Base-by-base conservation (phyloP, 1,284 basidiomycete species). In the Phylloboletellus chloephorus region DNA sequence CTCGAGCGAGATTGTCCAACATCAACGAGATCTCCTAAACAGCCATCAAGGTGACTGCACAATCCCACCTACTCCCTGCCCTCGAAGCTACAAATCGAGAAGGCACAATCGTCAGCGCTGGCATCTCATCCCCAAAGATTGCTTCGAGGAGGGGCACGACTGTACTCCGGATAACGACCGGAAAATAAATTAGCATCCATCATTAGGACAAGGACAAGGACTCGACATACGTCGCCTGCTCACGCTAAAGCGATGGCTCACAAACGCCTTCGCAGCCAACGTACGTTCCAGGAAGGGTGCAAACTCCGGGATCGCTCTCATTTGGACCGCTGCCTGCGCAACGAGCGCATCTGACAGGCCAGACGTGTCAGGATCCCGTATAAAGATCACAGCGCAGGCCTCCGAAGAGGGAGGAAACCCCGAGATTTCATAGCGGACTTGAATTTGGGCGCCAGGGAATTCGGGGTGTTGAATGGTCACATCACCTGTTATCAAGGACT, bases 61-160 rank as follows among this genome's bases (percentile, higher is more conserved):
- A 73, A 56, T 82, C 74, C 79, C 81, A 87, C 37, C 71, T 63
- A 37, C 64, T 30, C 48, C 53, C 23, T 50, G 42, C 51, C 52
- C 54, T 38, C 41, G 56, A 45, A 67, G 72, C 65, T 36, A 86
- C 70, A 34, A 52, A 52, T 17, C 67, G 63, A 50, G 77, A 78
- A 7, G 81, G 78, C 31, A 86, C 66, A 16, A 61, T 52, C 4
- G 77, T 80, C n/a, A 70, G 52, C n/a, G 78, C 70, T 7, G 67
- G 64, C 37, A 52, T 47, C 32, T 50, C 41, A 7, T n/a, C 29
- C 23, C 31, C 32, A 6, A 58, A 58, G 17, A 60, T 36, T 28
- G 35, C 39, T 26, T 46, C 34, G 5, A 58, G 37, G 17, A 63
- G 15, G 16, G 46, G 45, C 1, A 49, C 16, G 10, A 44, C 56